Conservation (phyloP, 1,284 basidiomycete genomes). For the Butyriboletus appendiculatus region DNA sequence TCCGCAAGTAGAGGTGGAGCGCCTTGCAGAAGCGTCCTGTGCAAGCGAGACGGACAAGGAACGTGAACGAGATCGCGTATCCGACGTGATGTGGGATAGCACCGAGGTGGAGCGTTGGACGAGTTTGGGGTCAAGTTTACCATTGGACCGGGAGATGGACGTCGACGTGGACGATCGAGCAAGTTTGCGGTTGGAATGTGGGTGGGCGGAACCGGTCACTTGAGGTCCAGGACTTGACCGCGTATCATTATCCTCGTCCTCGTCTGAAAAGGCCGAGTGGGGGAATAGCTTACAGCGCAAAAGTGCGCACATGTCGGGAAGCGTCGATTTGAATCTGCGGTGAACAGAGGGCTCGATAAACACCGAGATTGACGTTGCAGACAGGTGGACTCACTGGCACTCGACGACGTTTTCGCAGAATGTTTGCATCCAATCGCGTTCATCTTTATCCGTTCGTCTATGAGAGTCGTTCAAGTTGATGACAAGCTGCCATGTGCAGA, state of each 20-base stretch:
- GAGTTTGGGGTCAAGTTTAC: constrained; percentile 5
- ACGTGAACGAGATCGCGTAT: constrained; percentile 51
- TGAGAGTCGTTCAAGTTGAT: constrained; percentile 36
- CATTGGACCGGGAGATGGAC: constrained; percentile 17
- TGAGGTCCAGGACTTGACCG: constrained; percentile 19
- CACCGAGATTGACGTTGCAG: background rate
- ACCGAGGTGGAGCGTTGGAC: constrained; percentile 23
- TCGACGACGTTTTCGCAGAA: constrained; percentile 69
- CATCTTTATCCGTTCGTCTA: constrained; percentile 28
- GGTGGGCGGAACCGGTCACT: background rate
- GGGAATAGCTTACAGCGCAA: constrained; percentile 70
- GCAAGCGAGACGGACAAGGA: constrained; percentile 67
- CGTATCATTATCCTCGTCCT: constrained; percentile 27
- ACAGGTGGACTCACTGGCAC: constrained; percentile 46
- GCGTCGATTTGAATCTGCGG: constrained; percentile 53
- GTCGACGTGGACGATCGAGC: constrained; percentile 15
- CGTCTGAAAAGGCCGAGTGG: constrained; percentile 56
- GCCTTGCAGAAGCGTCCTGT: constrained; percentile 48
- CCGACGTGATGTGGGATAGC: constrained; percentile 14
- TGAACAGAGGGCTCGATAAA: background rate
- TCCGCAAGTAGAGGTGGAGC: constrained; percentile 36
- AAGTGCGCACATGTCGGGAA: constrained; percentile 57
- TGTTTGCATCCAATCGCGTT: constrained; percentile 69
- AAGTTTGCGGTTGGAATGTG: constrained; percentile 17
- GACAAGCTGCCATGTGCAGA: constrained; percentile 74